Base-by-base conservation (phyloP, 2,329 filamentous ascomycete species). In the Periconia digitata region DNA sequence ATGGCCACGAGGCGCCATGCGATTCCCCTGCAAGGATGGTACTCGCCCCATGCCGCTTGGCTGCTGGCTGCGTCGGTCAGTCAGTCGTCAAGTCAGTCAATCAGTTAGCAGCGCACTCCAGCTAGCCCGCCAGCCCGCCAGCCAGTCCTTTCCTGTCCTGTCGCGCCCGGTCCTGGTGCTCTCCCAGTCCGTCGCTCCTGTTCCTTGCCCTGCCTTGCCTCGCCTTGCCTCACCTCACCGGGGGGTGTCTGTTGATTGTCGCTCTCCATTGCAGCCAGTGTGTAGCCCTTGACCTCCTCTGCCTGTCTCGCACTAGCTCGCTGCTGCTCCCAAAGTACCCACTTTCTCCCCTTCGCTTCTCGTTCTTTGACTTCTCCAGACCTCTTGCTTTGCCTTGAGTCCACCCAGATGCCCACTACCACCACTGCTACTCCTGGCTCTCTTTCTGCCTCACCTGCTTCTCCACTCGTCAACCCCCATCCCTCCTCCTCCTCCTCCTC, bases 391-490 rank as follows among this genome's bases (percentile, higher is more conserved):
- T 63, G 55, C 55, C 56, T n/a, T n/a, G n/a, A 56, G 51, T 52
- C 59, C 56, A 60, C 59, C 60, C 56, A 55, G 58, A 69, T 69
- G 67, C 63, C 65, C 58, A 63, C 58, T 52, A 64, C 63, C 44
- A 64, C 62, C 43, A 57, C 66, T 49, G 58, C 59, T 53, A 54
- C 59, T 37, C 62, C 66, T 55, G 52, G 58, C 49, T 55, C 64
- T 51, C 53, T 54, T 40, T 53, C 58, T 38, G 45, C 51, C 46
- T 49, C 61, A 43, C 47, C 53, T 42, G 55, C 59, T 39, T 50
- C 56, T 39, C 43, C 39, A 16, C 46, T 49, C 36, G 42, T 53
- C 43, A 22, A 36, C 54, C 47, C 48, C 49, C 42, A 24, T 22
- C 44, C 47, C n/a, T 40, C 43, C 52, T 22, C 50, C 44, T 24